Evolutionary conservation across 2,329 filamentous ascomycete species (phyloP), one percentile per base, ranked within the genome.

Genomic region (Cadophora sp.): DNA sequence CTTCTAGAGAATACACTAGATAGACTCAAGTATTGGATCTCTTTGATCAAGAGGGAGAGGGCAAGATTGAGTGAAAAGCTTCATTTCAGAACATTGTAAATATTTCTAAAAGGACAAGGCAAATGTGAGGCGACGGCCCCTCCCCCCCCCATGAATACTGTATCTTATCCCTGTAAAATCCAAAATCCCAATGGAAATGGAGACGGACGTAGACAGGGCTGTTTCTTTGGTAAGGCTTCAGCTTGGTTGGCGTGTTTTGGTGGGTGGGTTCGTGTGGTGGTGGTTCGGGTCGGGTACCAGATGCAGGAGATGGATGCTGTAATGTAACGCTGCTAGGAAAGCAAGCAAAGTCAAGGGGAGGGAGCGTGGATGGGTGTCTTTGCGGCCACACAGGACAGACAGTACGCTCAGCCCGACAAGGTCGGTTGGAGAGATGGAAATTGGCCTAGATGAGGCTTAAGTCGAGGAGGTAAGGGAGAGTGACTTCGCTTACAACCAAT

Each of bases 221-320:
- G 20, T 3, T 24, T 58, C 36, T 58, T 14, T 43, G 36, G 33
- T 41, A 41, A 58, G 33, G 36, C 33, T 24, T 41, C 33, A 41
- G 48, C 13, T 27, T 27, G 22, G 22, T 39, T 39, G 36, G 36
- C 11, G 36, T 13, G 36, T 4, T 39, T 39, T 4, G 8, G 4
- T 11, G 7, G 36, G 36, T 45, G 14, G 9, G 22, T 14, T 27
- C 36, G 13, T 43, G 33, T 20, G 33, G 11, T 13, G 3, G 6
- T 6, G 24, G 53, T 43, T 43, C 55, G 33, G 55, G 55, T 39
- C 33, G 5, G n/a, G 33, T 27, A 43, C 13, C n/a, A 20, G 33
- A 56, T 56, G n/a, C 45, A 48, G 24, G 53, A 56, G 53, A 56
- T 20, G 53, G 53, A 56, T 20, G 53, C 53, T 58, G 55, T 36